Evolutionary conservation across 345 rosid genomes (phyloP).

Genomic region (Lepidium didymum): DNA sequence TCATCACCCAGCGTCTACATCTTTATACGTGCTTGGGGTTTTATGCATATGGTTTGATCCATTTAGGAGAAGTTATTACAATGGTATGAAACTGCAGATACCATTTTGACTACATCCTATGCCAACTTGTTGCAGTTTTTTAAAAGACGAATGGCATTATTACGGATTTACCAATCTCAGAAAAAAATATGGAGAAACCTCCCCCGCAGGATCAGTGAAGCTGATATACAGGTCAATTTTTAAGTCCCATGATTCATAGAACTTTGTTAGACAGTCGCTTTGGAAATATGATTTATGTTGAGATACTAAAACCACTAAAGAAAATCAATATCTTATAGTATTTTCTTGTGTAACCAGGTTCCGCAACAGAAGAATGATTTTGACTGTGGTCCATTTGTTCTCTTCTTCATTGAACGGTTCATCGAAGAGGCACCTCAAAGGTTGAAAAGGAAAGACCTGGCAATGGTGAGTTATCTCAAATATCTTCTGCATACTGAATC

Average conservation of each 20-base stretch:
- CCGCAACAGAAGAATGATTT: slow-evolving; percentile 92
- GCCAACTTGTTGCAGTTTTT: slow-evolving; percentile 39
- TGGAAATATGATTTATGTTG: not conserved
- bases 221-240: slow-evolving; percentile 40
- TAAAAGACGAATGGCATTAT: slow-evolving; percentile 78
- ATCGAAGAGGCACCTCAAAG: slow-evolving; percentile 79
- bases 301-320: not conserved
- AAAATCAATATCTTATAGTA: not conserved
- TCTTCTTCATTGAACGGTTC: slow-evolving; percentile 80
- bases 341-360: slow-evolving; percentile 44
- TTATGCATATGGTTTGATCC: not conserved
- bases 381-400: slow-evolving; percentile 91
- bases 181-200: slow-evolving; percentile 54
- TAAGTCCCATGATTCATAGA: not conserved
- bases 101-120: not conserved
- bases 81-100: not conserved
- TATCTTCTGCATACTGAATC: not conserved
- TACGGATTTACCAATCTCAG: slow-evolving; percentile 53
- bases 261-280: not conserved
- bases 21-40: not conserved
- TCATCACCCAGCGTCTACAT: not conserved
- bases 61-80: not conserved
- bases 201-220: slow-evolving; percentile 47
- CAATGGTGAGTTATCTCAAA: slow-evolving; percentile 45
- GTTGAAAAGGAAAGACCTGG: slow-evolving; percentile 63